A percentile compares a stretch with the other conserved stretches of the same genome.
phyloP scores from a whole-genome alignment of 768 basidiomycete species.

The Auriscalpium vulgare region DNA sequence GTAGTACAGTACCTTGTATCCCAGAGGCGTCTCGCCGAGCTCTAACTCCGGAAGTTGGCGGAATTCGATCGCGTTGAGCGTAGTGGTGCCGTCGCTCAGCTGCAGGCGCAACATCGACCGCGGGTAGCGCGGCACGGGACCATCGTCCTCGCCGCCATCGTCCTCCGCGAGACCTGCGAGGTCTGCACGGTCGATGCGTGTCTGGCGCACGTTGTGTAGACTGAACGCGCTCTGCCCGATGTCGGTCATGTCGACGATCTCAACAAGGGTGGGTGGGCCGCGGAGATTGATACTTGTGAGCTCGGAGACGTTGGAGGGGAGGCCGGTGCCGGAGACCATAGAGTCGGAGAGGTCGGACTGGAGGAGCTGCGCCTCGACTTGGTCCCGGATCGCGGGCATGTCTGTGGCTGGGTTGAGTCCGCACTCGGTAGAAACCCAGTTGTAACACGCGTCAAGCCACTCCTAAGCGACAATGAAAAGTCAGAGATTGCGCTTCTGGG shows the following conservation, averaged over 20 bases:
- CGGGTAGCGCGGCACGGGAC: conserved; percentile 75
- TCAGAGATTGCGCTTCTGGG: neutral
- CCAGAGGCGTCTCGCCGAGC: conserved; percentile 71
- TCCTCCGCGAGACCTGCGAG: conserved; percentile 38
- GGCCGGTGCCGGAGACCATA: conserved; percentile 61
- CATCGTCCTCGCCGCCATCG: conserved; percentile 57
- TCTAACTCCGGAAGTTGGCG: conserved; percentile 53
- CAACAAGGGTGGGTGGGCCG: conserved; percentile 57
- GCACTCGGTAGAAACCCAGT: conserved; percentile 48
- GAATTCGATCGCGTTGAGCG: conserved; percentile 74
- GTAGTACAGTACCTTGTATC: conserved; percentile 57
- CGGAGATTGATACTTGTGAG: conserved; percentile 28
- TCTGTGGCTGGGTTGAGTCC: conserved; percentile 38
- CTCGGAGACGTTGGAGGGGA: conserved; percentile 38
- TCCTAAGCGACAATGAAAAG: conserved; percentile 33
- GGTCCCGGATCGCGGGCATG: conserved; percentile 43
- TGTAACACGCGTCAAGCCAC: conserved; percentile 70
- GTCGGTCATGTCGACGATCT: conserved; percentile 73
- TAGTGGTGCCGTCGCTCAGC: conserved; percentile 69
- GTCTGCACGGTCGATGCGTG: conserved; percentile 52
- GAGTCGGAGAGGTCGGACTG: conserved; percentile 68
- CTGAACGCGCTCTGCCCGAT: conserved; percentile 79
- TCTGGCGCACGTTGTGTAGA: conserved; percentile 60
- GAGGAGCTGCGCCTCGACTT: conserved; percentile 60
- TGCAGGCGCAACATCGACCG: conserved; percentile 70